Base-by-base conservation (phyloP, 768 basidiomycete species). In the Pseudohyphozyma bogoriensis region DNA sequence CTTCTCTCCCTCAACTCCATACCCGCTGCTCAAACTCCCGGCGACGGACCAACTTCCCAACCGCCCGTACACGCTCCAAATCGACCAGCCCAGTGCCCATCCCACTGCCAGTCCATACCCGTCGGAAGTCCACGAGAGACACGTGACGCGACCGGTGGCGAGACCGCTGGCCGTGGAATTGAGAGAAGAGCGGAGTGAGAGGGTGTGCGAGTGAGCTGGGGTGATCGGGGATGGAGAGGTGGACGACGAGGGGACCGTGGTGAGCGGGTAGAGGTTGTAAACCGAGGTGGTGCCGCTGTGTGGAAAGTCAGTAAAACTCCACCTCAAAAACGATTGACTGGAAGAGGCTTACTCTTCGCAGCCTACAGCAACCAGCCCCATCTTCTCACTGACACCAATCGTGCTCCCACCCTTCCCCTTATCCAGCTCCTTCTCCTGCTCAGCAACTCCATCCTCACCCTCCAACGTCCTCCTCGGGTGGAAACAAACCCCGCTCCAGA, bases 31-130 rank as follows among this genome's bases (percentile, higher is more conserved):
- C 61, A 81, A 76, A 83, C 29, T 77, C 76, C 55, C 77, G 77
- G 83, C 84, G 68, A 89, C 82, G 13, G 82, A 82, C 75, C 83
- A 89, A 2, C 85, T 85, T 32, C 89, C 78, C 69, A 91, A 87
- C 55, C 89, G 79, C 9, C 93, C 93, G 16, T 87, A 86, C 15
- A 90, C 83, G 70, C 85, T 90, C 75, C 90, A 87, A 8, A 93
- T 79, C 4, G 84, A 87, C 91, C 91, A 97, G 10, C 89, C 92
- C 55, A 80, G 74, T 63, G 83, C 79, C 86, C 89, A 95, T 0
- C 89, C 93, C 3, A 90, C 89, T 36, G 91, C 92, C 15, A 99
- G 77, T 9, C 88, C 89, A 74, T 91, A 91, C 3, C 93, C 93
- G 73, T 99, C 95, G 1, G 87, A 87, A 53, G 87, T 92, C 62